phyloP scores from a whole-genome alignment of 2,329 filamentous ascomycete genomes.

The Epicoccum sorghinum region DNA sequence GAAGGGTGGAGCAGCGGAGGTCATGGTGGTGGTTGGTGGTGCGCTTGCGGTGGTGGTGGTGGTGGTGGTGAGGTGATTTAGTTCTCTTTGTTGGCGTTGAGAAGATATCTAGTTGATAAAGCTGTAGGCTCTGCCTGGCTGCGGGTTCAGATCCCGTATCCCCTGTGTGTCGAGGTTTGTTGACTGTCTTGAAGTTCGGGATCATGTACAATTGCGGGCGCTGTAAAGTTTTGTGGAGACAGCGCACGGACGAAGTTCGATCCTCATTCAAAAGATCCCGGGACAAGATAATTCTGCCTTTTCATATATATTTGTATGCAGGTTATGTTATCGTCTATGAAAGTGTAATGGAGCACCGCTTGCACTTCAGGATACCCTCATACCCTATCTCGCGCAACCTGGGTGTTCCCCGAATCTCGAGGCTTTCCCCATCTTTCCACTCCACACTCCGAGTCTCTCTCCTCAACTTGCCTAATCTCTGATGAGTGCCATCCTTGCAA shows the following conservation, averaged over 20 bases:
- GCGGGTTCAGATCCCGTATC: too few relatives aligned
- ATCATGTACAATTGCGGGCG: neutral
- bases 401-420: too few relatives aligned
- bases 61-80: neutral
- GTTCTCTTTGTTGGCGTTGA: neutral
- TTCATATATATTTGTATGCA: too few relatives aligned
- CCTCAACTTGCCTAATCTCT: neutral
- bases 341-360: neutral
- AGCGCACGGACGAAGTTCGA: neutral
- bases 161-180: neutral
- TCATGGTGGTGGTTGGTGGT: conserved; percentile 24
- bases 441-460: too few relatives aligned
- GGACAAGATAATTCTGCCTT: too few relatives aligned
- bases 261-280: too few relatives aligned
- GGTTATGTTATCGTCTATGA: neutral
- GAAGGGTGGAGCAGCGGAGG: conserved; percentile 25
- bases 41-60: too few relatives aligned
- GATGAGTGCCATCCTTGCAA: neutral
- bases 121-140: too few relatives aligned
- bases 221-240: conserved; percentile 3
- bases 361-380: neutral
- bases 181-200: neutral
- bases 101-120: too few relatives aligned
- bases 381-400: too few relatives aligned
- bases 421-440: too few relatives aligned